Percentiles rank a stretch among this genome's conserved stretches.
phyloP scores from a whole-genome alignment of 2,329 filamentous ascomycete species.

The Aureobasidium uvarum region DNA sequence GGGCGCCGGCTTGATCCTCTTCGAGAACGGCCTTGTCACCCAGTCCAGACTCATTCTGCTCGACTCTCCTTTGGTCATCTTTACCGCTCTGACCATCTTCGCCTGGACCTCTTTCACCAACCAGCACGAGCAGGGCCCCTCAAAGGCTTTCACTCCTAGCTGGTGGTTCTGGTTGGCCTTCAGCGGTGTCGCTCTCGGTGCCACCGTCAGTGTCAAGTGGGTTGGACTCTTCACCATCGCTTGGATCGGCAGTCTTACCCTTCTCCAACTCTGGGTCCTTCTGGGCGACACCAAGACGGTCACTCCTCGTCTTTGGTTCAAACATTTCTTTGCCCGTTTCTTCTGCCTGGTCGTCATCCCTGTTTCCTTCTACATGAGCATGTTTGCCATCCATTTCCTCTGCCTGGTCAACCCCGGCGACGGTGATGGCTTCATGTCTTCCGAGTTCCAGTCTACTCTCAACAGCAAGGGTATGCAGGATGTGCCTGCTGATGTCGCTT shows the following conservation, averaged over 20 bases:
- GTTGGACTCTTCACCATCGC: constrained; percentile 98
- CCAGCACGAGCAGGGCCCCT: constrained; percentile 89
- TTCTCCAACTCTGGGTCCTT: constrained; percentile 91
- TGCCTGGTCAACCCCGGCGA: constrained; percentile 94
- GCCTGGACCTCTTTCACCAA: constrained; percentile 93
- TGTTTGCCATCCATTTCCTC: constrained; percentile 96
- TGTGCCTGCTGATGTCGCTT: constrained; percentile 85
- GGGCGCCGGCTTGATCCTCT: constrained; percentile 83
- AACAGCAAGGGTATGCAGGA: constrained; percentile 97
- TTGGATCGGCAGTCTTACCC: constrained; percentile 89
- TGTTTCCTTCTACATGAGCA: constrained; percentile 84
- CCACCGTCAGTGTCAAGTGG: constrained; percentile 97
- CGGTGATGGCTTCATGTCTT: constrained; percentile 99
- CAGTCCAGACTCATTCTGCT: constrained; percentile 94
- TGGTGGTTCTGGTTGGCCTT: constrained; percentile 99
- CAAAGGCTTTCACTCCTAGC: constrained; percentile 78
- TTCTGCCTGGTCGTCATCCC: constrained; percentile 94
- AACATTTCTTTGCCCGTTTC: constrained; percentile 86
- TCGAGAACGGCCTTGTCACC: constrained; percentile 93
- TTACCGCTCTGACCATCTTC: constrained; percentile 87
- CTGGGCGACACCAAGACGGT: constrained; percentile 87
- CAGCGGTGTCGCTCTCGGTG: constrained; percentile 82
- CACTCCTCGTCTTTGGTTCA: constrained; percentile 85
- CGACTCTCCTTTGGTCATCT: constrained; percentile 90
- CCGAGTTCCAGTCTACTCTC: constrained; percentile 95